Percentiles rank a stretch among this genome's conserved stretches.
Conservation (phyloP, 805 yeast genomes). For the Candida piceae region DNA sequence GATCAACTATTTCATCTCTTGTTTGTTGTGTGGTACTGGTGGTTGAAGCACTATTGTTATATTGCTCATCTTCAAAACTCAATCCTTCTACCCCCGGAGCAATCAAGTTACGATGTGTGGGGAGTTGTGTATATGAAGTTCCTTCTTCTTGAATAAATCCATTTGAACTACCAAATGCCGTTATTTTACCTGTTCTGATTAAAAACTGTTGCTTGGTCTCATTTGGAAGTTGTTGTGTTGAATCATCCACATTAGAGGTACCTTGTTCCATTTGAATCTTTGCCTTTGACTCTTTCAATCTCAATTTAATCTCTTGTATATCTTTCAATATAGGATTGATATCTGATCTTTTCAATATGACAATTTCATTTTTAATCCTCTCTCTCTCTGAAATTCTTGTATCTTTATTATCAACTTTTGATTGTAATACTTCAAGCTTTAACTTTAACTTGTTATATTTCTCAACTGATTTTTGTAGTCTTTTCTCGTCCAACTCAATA, state of each 20-base stretch:
- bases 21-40: not conserved
- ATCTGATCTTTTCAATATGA: conserved; percentile 44
- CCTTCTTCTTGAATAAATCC: conserved; percentile 47
- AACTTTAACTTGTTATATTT: conserved; percentile 39
- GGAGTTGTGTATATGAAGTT: conserved; percentile 20
- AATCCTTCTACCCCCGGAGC: conserved; percentile 43
- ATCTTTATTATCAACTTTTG: conserved; percentile 43
- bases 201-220: conserved; percentile 78
- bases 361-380: conserved; percentile 48
- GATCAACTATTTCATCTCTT: not conserved
- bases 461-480: conserved; percentile 63
- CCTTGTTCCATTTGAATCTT: conserved; percentile 4
- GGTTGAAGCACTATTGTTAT: conserved; percentile 15
- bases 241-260: conserved; percentile 14
- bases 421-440: conserved; percentile 43
- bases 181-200: conserved; percentile 84
- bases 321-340: conserved; percentile 53
- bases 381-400: conserved; percentile 64
- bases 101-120: conserved; percentile 39
- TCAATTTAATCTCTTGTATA: conserved; percentile 49
- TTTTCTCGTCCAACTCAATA: conserved; percentile 64
- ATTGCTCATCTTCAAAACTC: conserved; percentile 22
- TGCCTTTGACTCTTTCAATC: conserved; percentile 30
- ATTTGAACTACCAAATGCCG: conserved; percentile 79
- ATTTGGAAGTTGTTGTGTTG: conserved; percentile 47